Evolutionary conservation across 495 filamentous ascomycete species (phyloP).

Genomic region (Penicillium argentinense): DNA sequence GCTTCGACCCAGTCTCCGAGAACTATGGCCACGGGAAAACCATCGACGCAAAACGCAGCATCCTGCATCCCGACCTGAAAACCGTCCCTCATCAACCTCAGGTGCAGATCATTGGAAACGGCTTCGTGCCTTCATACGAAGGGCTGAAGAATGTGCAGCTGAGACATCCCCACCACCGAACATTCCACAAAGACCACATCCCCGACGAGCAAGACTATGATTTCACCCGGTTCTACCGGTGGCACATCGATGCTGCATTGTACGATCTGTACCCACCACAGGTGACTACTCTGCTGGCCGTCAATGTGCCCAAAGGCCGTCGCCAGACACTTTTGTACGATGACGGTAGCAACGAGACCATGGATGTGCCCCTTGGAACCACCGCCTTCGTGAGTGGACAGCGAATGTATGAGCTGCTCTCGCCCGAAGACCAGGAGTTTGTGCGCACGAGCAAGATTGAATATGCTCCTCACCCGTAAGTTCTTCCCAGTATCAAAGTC

Average conservation of each 20-base stretch:
- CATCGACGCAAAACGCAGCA: constrained; percentile 62
- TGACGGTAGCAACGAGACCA: constrained; percentile 64
- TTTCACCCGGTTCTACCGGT: constrained; percentile 72
- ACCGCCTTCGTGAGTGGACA: constrained; percentile 72
- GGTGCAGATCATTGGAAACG: constrained; percentile 77
- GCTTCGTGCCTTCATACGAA: constrained; percentile 62
- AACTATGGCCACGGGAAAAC: constrained; percentile 74
- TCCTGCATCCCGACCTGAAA: constrained; percentile 76
- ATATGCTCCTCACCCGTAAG: constrained; percentile 67
- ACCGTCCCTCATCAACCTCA: constrained; percentile 77
- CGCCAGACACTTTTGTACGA: constrained; percentile 67
- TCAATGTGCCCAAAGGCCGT: constrained; percentile 62
- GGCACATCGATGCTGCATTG: constrained; percentile 77
- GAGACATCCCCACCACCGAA: constrained; percentile 72
- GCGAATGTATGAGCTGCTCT: constrained; percentile 62
- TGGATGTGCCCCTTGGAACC: constrained; percentile 70
- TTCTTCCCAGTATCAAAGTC: too few relatives aligned
- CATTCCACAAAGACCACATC: constrained; percentile 66
- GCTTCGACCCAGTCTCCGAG: constrained; percentile 63
- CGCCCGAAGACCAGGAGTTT: constrained; percentile 63
- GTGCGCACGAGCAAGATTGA: constrained; percentile 62
- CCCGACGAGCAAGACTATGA: constrained; percentile 62
- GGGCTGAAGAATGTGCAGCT: constrained; percentile 65
- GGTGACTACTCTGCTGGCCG: constrained; percentile 68
- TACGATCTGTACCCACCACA: constrained; percentile 70